Evolutionary conservation across 192 early-diverging fungal genomes (phyloP), one percentile per base, ranked within the genome.

Genomic region (Podochytrium sp.): DNA sequence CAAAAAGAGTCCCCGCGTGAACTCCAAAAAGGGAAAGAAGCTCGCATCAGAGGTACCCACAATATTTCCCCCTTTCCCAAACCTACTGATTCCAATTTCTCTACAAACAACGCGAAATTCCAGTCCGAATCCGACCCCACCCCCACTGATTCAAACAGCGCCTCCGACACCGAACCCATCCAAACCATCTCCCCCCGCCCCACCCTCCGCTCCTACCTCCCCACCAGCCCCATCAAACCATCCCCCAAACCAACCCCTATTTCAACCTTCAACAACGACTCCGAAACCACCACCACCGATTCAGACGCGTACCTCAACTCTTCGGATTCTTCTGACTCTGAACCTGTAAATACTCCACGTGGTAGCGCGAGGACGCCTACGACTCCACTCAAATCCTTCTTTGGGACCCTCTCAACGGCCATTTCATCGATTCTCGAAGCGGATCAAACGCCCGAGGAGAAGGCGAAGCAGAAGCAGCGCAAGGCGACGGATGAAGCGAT

Each of bases 361-460:
- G 43, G 10, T 47, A 20, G 7, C 7, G 16, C 16, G 7, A 10
- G 23, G 7, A 7, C 10, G 7, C 20, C 52, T 27, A 55, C 52
- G 23, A 20, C 52, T 6, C 20, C 7, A 55, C 23, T 29, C 7
- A 47, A 47, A 47, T 55, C 52, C 7, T 55, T 55, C 52, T 25
- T 55, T 10, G 52, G 52, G 23, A 55, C 12, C 10, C 23, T 55
- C 10, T 27, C 52, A 20, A 20, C 16, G 16, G 34, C 18, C 43
- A 20, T 66, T n/a, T 20, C 65, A 2, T n/a, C 65, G 2, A 56
- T 69, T 37, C 49, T 69, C 12, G 66, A 52, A 37, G 50, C 66
- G 27, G 66, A 69, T 12, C 32, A 33, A 35, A 56, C 66, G 7
- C 66, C 66, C 32, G 63, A 65, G 47, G 40, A 43, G 47, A 65